Base-by-base conservation (phyloP, 2,329 filamentous ascomycete genomes). In the Alternaria sp. region DNA sequence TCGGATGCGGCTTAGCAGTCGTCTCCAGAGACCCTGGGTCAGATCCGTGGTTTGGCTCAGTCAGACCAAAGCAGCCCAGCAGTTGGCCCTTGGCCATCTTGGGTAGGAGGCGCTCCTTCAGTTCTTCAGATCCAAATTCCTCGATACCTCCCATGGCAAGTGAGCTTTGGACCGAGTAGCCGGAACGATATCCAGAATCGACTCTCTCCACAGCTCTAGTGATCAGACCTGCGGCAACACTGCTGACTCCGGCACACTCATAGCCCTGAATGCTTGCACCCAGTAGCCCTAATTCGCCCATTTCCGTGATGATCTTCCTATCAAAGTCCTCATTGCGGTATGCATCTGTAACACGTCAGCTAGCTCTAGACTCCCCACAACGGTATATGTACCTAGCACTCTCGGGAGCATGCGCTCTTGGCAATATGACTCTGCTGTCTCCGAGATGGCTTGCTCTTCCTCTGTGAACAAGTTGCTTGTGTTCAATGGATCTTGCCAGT, bases 1-100 rank as follows among this genome's bases (percentile, higher is more conserved):
- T 90, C 6, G 93, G 92, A 77, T 97, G 93, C 52, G 90, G 89
- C 77, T 90, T 93, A n/a, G 93, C 94, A 10, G 87, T 86, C 6
- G 91, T 93, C 85, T 97, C 93, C 93, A 97, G 95, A 36, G 91
- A 92, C 13, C 93, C 93, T 6, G 93, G 93, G 77, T 97, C 94
- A 60, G 92, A 96, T 63, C 93, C 93, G 79, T 97, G 93, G 79
- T 97, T 96, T 58, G 94, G 93, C 81, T 97, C 93, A 2, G 94
- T 97, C 73, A 97, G 81, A 21, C 94, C 93, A 81, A 97, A 97
- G 69, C 92, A 93, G 46, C 93, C 93, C 3, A 97, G 81, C 6
- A 95, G 80, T 76, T 93, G 91, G 7, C 93, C 93, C 79, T 92
- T 91, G 23, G 93, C 93, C 86, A 97, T 89, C 15, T 86, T 83